Evolutionary conservation across 2,329 filamentous ascomycete genomes (phyloP).

Genomic region (Septoria petroselini): DNA sequence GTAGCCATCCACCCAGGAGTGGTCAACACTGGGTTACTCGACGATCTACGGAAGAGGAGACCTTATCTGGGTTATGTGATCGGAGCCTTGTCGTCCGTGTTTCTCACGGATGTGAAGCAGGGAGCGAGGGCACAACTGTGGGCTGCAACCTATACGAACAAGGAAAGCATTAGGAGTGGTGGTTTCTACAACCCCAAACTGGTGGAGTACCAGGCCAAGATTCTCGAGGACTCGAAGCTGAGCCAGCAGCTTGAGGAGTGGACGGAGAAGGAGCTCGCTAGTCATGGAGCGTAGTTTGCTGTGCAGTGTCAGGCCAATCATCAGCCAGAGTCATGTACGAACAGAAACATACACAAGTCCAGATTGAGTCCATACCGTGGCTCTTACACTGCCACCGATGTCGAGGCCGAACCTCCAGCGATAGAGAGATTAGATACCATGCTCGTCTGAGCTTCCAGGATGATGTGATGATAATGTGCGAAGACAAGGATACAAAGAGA

Average conservation of each 20-base stretch:
- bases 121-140: slow-evolving; percentile 29
- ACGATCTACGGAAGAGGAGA: not conserved
- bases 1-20: slow-evolving; percentile 51
- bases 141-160: slow-evolving; percentile 23
- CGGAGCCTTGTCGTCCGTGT: not conserved
- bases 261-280: not conserved
- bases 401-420: too few species aligned
- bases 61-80: slow-evolving; percentile 4
- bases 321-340: too few species aligned
- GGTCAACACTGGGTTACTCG: slow-evolving; percentile 45
- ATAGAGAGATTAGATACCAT: too few species aligned
- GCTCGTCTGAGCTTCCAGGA: too few species aligned
- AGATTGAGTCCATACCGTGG: too few species aligned
- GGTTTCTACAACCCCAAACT: slow-evolving; percentile 36
- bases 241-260: not conserved
- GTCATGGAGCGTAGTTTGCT: not conserved
- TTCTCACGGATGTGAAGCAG: slow-evolving; percentile 16
- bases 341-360: too few species aligned
- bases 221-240: not conserved
- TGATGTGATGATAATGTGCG: too few species aligned
- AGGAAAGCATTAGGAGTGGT: slow-evolving; percentile 20
- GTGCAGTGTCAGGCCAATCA: too few species aligned
- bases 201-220: slow-evolving; percentile 15
- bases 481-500: too few species aligned
- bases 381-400: too few species aligned